Percentiles rank a stretch among this genome's conserved stretches.
Conservation (phyloP, 495 filamentous ascomycete species). For the Aspergillus homomorphus region DNA sequence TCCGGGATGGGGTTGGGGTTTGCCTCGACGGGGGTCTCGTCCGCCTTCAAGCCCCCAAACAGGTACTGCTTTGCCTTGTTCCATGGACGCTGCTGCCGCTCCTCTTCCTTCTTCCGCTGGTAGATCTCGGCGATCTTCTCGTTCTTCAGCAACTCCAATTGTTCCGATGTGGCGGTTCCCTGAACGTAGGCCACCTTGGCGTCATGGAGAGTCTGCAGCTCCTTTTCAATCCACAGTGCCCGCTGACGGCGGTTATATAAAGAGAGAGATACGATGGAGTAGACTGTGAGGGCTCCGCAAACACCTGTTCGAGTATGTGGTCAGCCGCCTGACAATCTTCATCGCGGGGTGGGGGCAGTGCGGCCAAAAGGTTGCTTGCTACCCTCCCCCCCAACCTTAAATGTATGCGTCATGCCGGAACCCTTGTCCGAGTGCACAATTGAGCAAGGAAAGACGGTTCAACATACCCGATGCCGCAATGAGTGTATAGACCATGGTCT, state of each 20-base stretch:
- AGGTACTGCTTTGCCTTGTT: slow-evolving; percentile 42
- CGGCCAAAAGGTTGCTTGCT: too few relatives aligned
- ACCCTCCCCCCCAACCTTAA: neutral
- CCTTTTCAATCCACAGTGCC: slow-evolving; percentile 60
- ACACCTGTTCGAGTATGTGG: slow-evolving; percentile 49
- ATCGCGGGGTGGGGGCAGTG: too few relatives aligned
- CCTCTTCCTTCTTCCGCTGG: slow-evolving; percentile 44
- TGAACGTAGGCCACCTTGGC: slow-evolving; percentile 59
- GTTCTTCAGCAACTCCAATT: slow-evolving; percentile 52
- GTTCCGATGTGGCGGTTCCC: slow-evolving; percentile 56
- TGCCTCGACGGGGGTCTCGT: slow-evolving; percentile 34
- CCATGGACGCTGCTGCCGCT: slow-evolving; percentile 43
- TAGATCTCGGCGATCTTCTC: slow-evolving; percentile 54
- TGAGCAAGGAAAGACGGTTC: neutral
- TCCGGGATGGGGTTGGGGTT: slow-evolving; percentile 4
- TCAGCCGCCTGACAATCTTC: neutral
- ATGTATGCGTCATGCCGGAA: neutral
- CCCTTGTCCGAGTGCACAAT: neutral
- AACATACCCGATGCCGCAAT: slow-evolving; percentile 76
- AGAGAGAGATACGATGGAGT: slow-evolving; percentile 82
- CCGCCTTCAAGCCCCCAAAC: slow-evolving; percentile 47
- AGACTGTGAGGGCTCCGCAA: slow-evolving; percentile 68
- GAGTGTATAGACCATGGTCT: slow-evolving; percentile 67
- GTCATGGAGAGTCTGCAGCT: slow-evolving; percentile 57
- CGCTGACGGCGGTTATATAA: slow-evolving; percentile 75